Conservation (phyloP, 2,329 filamentous ascomycete species). For the Calonectria fujianensis region DNA sequence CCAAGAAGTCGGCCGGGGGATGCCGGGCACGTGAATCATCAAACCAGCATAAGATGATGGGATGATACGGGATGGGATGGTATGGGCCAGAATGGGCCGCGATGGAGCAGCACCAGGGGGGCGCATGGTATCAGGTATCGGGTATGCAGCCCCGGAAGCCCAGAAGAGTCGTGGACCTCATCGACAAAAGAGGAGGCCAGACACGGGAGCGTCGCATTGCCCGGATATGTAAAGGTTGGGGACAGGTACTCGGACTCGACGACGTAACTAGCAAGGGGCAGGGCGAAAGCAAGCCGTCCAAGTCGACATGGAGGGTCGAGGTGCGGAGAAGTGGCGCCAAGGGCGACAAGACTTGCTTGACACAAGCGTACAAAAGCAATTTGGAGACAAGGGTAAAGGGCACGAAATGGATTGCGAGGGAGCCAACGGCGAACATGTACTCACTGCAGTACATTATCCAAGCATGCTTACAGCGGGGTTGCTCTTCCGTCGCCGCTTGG, state of each 20-base stretch:
- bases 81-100: background rate
- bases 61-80: background rate
- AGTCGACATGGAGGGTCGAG: constrained; percentile 11
- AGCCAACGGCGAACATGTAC: background rate
- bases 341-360: background rate
- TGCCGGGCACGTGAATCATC: constrained; percentile 32
- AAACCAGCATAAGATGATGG: background rate
- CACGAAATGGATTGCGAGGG: background rate
- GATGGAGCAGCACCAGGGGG: constrained; percentile 13
- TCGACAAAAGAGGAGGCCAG: constrained; percentile 1
- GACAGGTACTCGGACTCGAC: constrained; percentile 20
- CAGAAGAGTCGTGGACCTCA: constrained; percentile 7
- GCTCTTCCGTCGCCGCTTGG: constrained; percentile 2
- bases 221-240: constrained; percentile 18
- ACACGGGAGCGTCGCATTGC: constrained; percentile 5
- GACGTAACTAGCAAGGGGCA: constrained; percentile 27
- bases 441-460: background rate
- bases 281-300: background rate
- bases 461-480: constrained; percentile 5
- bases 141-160: background rate
- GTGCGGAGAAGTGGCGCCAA: constrained; percentile 23
- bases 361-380: background rate
- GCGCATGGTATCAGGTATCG: background rate
- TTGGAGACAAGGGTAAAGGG: background rate
- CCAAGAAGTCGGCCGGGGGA: constrained; percentile 13